Conservation (phyloP, 2,329 filamentous ascomycete genomes). For the Sarocladiaceae sp. region DNA sequence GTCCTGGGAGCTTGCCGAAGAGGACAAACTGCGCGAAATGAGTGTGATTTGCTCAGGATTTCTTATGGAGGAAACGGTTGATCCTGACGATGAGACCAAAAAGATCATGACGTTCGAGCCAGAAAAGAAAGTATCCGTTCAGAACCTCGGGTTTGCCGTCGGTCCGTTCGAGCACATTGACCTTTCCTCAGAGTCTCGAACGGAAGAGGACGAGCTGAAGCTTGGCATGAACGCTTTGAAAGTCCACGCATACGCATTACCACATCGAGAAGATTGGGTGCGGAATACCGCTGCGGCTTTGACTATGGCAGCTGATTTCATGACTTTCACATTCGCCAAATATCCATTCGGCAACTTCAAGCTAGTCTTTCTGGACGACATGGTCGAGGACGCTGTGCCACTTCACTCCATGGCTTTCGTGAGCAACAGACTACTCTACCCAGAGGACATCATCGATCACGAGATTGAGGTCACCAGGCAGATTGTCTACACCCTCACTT, state of each 20-base stretch:
- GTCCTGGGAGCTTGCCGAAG: conserved; percentile 53
- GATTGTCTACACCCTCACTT: conserved; percentile 78
- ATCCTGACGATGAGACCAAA: conserved; percentile 71
- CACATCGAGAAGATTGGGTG: conserved; percentile 75
- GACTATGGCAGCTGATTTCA: conserved; percentile 83
- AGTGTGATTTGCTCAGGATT: conserved; percentile 88
- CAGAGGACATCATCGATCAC: conserved; percentile 78
- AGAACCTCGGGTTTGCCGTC: conserved; percentile 89
- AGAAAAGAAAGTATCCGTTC: conserved; percentile 69
- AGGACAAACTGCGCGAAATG: conserved; percentile 86
- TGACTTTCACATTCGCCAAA: conserved; percentile 80
- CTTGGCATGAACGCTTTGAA: conserved; percentile 84
- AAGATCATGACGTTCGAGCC: conserved; percentile 86
- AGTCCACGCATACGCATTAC: conserved; percentile 87
- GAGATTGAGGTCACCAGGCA: conserved; percentile 77
- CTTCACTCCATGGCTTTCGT: conserved; percentile 83
- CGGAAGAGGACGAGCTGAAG: conserved; percentile 87
- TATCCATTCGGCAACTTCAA: conserved; percentile 94
- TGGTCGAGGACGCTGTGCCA: conserved; percentile 68
- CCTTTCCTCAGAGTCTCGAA: conserved; percentile 77
- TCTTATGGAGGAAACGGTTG: conserved; percentile 74
- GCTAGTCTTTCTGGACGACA: conserved; percentile 89
- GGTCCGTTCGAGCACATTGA: conserved; percentile 95
- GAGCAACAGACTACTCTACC: conserved; percentile 80
- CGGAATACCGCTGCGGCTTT: conserved; percentile 83